These are phyloP conservation scores for Geranium incanum DNA, from an alignment of 441 rosid genomes.

Conservation along the genomic window DNA sequence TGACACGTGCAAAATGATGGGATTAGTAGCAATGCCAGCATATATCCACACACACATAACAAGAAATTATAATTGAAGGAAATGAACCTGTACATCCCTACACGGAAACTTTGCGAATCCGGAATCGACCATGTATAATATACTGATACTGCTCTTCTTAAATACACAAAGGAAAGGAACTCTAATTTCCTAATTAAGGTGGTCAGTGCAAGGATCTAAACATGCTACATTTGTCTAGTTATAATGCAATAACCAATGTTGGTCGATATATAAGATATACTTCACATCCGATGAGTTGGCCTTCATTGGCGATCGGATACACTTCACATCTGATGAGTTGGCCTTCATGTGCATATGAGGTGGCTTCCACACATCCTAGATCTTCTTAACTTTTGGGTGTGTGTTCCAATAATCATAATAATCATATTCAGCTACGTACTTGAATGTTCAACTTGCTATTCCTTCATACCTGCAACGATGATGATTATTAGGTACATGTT, in stretches of 20 bases:
- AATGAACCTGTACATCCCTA: constrained; percentile 15
- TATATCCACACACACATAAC: background rate
- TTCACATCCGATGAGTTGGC: constrained; percentile 15
- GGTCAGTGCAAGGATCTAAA: background rate
- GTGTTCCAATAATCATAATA: background rate
- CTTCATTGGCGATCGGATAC: constrained; percentile 10
- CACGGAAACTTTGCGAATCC: constrained; percentile 4
- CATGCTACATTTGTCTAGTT: background rate
- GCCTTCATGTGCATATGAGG: constrained; percentile 20
- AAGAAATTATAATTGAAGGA: constrained; percentile 6
- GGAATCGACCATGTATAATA: background rate
- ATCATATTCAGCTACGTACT: constrained; percentile 9
- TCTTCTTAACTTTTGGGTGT: constrained; percentile 14
- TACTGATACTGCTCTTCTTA: no score
- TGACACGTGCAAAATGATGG: constrained; percentile 7
- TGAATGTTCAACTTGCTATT: constrained; percentile 9
- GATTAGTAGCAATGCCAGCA: constrained; percentile 13
- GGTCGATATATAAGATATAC: constrained; percentile 13
- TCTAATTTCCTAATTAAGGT: constrained; percentile 3
- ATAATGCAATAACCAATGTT: constrained; percentile 18
- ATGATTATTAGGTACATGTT: constrained; percentile 5
- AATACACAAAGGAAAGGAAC: constrained; percentile 12
- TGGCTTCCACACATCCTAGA: constrained; percentile 23
- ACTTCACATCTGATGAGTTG: constrained; percentile 15
- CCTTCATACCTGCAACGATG: constrained; percentile 9